Conservation (phyloP, 306 rosid species). For the Prinsepia uniflora region DNA sequence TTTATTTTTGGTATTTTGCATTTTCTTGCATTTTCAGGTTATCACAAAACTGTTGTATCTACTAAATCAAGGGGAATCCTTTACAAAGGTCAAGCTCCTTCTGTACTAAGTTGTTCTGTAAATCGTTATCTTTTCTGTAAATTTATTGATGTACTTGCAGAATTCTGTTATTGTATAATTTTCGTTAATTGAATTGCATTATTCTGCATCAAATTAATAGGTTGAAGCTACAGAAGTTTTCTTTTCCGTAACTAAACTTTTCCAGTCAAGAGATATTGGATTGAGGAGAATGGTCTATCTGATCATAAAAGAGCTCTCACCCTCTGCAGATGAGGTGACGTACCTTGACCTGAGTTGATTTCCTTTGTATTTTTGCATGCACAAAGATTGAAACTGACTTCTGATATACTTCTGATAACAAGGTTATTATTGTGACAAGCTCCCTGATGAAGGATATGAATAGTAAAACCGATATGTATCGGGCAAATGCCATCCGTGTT, state of each 20-base stretch:
- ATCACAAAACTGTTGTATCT: conserved; percentile 91
- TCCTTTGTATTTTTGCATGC: conserved; percentile 16
- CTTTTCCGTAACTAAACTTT: conserved; percentile 94
- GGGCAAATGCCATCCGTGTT: conserved; percentile 98
- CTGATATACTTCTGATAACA: conserved; percentile 11
- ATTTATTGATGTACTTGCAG: neutral
- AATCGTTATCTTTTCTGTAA: neutral
- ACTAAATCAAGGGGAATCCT: conserved; percentile 86
- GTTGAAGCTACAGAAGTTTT: conserved; percentile 97
- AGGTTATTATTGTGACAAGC: conserved; percentile 97
- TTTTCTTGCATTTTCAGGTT: conserved; percentile 47
- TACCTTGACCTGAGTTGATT: conserved; percentile 21
- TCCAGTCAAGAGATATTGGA: conserved; percentile 92
- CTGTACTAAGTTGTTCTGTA: neutral
- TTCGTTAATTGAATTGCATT: conserved; percentile 12
- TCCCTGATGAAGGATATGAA: conserved; percentile 99
- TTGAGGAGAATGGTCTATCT: conserved; percentile 98
- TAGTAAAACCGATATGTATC: conserved; percentile 94
- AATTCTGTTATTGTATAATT: conserved; percentile 12
- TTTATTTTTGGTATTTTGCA: conserved; percentile 25
- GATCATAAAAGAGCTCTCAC: conserved; percentile 90
- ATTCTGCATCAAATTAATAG: conserved; percentile 36
- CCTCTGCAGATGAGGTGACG: conserved; percentile 90
- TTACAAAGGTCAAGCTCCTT: conserved; percentile 69
- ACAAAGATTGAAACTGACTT: conserved; percentile 31